Percentiles rank a stretch among this genome's conserved stretches.
Conservation (phyloP, 2,329 filamentous ascomycete species). For the Pseudopyrenochaeta lycopersici region DNA sequence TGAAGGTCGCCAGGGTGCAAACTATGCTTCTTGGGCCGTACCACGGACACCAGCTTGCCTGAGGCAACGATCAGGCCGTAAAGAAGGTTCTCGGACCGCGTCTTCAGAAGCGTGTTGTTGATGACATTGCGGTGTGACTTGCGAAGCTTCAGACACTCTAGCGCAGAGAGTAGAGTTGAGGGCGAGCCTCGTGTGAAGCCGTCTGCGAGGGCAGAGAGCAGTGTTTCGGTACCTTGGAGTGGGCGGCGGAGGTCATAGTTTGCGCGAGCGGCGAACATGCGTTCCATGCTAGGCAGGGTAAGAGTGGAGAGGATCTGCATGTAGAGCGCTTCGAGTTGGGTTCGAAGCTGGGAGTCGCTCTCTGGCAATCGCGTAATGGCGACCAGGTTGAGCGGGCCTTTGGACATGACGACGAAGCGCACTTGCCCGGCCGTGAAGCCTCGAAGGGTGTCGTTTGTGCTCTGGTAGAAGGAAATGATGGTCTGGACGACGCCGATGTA, state of each 20-base stretch:
- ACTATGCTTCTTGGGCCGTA: constrained; percentile 92
- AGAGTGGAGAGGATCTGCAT: constrained; percentile 98
- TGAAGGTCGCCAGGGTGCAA: constrained; percentile 95
- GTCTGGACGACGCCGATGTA: constrained; percentile 97
- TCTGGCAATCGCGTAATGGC: constrained; percentile 93
- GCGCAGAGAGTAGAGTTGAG: constrained; percentile 83
- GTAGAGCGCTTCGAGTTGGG: constrained; percentile 91
- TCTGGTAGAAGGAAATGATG: constrained; percentile 95
- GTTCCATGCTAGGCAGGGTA: constrained; percentile 84
- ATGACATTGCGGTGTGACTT: constrained; percentile 87
- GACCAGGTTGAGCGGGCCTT: constrained; percentile 90
- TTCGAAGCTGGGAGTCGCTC: constrained; percentile 85
- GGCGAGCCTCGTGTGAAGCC: constrained; percentile 94
- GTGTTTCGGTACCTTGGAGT: constrained; percentile 86
- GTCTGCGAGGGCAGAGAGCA: constrained; percentile 91
- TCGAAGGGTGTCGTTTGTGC: constrained; percentile 76
- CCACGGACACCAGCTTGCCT: constrained; percentile 91
- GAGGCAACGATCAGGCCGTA: constrained; percentile 95
- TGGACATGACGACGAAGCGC: constrained; percentile 84
- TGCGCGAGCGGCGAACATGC: constrained; percentile 87
- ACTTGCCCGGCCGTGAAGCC: constrained; percentile 88
- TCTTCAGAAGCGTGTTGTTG: constrained; percentile 85
- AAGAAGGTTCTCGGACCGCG: constrained; percentile 78
- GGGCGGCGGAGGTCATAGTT: constrained; percentile 94
- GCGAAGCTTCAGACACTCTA: constrained; percentile 91